Base-by-base conservation (phyloP, 495 filamentous ascomycete species). In the Lasiosphaeris hirsuta region DNA sequence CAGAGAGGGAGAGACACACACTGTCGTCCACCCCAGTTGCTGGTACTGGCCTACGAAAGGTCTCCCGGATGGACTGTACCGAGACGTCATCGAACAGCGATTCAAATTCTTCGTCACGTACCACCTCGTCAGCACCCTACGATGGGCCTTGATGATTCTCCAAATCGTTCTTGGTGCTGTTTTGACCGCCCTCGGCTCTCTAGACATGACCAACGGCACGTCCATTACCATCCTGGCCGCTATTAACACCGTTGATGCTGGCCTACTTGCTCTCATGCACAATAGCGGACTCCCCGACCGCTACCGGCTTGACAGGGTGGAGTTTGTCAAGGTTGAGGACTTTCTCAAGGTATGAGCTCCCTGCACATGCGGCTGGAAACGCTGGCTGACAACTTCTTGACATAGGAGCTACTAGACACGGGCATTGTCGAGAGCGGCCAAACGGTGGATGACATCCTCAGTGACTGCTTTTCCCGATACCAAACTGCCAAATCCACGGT, bases 241-340 rank as follows among this genome's bases (percentile, higher is more conserved):
- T 10, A 52, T 76, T 48, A 80, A 80, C 62, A 81, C 79, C 0
- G 63, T 77, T 15, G 62, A 73, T 7, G 78, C 78, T 15, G 79
- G 79, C 7, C 52, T 81, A 8, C 64, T 81, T 2, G 79, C 74
- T 10, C 57, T 81, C 36, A 51, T 81, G 58, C 76, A 79, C 63
- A 80, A 80, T 56, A 79, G 77, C 54, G 79, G 79, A 0, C 62
- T 81, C 8, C 79, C 79, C 9, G 71, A 78, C 53, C 65, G 79
- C 4, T 76, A 78, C 38, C 71, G 77, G 11, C 68, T 72, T 45
- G 69, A 80, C 61, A 67, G 70, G 50, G 66, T 70, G 34, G 76
- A 80, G 60, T 75, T 80, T 55, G 54, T 53, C 34, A 74, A 74
- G 40, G 65, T 78, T 18, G 72, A 76, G 58, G 76, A 79, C 47